Evolutionary conservation across 768 basidiomycete genomes (phyloP).

Genomic region (Suillus luteus): DNA sequence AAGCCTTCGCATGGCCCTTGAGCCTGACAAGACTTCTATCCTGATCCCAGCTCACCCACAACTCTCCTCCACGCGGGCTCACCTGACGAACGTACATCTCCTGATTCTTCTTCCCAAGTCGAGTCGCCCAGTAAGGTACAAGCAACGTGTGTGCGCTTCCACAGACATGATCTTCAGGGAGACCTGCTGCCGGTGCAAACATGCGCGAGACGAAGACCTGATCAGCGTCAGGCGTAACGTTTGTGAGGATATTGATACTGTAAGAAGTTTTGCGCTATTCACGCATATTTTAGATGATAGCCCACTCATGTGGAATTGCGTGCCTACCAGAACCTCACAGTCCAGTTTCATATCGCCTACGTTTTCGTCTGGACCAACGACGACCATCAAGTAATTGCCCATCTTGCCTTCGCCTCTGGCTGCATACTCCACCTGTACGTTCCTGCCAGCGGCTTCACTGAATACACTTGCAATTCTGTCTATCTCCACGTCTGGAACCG

Average conservation of each 20-base stretch:
- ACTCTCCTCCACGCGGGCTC: constrained; percentile 49
- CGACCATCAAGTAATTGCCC: constrained; percentile 40
- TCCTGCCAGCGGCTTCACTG: constrained; percentile 38
- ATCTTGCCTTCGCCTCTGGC: constrained; percentile 39
- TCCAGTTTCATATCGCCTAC: constrained; percentile 36
- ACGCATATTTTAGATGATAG: constrained; percentile 19
- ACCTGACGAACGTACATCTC: constrained; percentile 51
- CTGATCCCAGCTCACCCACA: constrained; percentile 42
- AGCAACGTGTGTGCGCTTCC: constrained; percentile 55
- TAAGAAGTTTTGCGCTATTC: constrained; percentile 8
- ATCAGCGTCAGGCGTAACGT: constrained; percentile 29
- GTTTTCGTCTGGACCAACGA: constrained; percentile 43
- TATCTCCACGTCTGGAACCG: constrained; percentile 34
- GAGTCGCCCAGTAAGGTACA: constrained; percentile 48
- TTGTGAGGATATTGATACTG: constrained; percentile 43
- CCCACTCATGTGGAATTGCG: constrained; percentile 10
- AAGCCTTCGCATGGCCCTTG: constrained; percentile 35
- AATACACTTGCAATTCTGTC: constrained; percentile 33
- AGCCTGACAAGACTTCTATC: constrained; percentile 35
- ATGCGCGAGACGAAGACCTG: constrained; percentile 51
- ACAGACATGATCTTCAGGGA: constrained; percentile 52
- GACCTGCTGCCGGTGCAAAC: constrained; percentile 41
- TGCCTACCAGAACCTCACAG: constrained; percentile 36
- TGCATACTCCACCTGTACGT: constrained; percentile 39
- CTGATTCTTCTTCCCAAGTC: constrained; percentile 20